A percentile compares a stretch with the other conserved stretches of the same genome.
Conservation (phyloP, 192 early-diverging fungal genomes). For the Coemansia sp. region DNA sequence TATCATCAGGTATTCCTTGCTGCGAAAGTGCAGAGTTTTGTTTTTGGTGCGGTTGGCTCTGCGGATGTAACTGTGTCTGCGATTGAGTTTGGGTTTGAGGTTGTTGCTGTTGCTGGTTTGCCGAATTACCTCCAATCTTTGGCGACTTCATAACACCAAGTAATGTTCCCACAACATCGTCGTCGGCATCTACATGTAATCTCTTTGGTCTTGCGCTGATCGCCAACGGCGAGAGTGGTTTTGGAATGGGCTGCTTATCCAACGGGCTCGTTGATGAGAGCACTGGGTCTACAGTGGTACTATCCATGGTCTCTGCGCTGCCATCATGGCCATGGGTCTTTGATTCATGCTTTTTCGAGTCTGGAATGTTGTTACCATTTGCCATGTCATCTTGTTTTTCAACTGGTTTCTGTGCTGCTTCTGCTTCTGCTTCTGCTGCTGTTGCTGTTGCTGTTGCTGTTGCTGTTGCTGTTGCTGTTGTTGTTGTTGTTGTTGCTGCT, state of each 20-base stretch:
- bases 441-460: not conserved
- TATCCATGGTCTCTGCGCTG: not conserved
- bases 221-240: not conserved
- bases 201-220: not conserved
- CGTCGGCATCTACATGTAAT: not conserved
- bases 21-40: not conserved
- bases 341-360: not conserved
- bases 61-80: slow-evolving; percentile 7
- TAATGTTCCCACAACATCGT: slow-evolving; percentile 43
- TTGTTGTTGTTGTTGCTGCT: not conserved
- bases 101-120: not conserved
- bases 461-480: not conserved
- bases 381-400: not conserved
- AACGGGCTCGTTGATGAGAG: not conserved
- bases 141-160: slow-evolving; percentile 46
- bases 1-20: slow-evolving; percentile 29
- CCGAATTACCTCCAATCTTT: slow-evolving; percentile 3
- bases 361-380: not conserved
- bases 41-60: slow-evolving; percentile 8
- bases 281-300: not conserved
- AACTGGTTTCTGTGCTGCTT: not conserved
- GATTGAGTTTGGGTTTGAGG: not conserved
- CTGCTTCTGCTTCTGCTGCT: not conserved
- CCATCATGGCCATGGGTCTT: not conserved
- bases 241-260: not conserved